Percentiles rank a stretch among this genome's conserved stretches.
Conservation (phyloP, 352 stramenopile genomes). For the Thalassiosira sp. region DNA sequence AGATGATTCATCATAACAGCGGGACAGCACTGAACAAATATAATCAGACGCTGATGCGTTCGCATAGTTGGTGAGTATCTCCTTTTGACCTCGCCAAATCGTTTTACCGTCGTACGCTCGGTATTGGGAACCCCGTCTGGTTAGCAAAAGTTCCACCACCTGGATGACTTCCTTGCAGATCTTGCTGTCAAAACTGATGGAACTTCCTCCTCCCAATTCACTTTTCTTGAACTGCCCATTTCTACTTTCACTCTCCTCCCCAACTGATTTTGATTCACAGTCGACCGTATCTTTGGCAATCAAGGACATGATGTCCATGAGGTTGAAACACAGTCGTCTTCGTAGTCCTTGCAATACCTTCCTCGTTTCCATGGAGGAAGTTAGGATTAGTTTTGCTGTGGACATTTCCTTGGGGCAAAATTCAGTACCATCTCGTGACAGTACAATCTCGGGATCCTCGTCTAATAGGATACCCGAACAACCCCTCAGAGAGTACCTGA, state of each 20-base stretch:
- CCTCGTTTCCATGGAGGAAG: slow-evolving; percentile 43
- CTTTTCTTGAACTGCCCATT: slow-evolving; percentile 19
- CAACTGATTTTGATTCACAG: slow-evolving; percentile 36
- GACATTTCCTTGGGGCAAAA: slow-evolving; percentile 75
- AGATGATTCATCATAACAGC: slow-evolving; percentile 20
- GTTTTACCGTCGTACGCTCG: slow-evolving; percentile 61
- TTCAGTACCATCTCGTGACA: slow-evolving; percentile 43
- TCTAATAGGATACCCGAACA: slow-evolving; percentile 71
- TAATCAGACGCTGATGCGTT: slow-evolving; percentile 57
- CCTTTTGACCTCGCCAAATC: slow-evolving; percentile 80
- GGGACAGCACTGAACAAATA: slow-evolving; percentile 18
- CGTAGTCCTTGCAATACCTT: slow-evolving; percentile 53
- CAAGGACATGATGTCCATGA: slow-evolving; percentile 63
- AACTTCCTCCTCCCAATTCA: slow-evolving; percentile 12
- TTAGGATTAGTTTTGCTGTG: slow-evolving; percentile 57
- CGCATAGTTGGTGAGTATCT: slow-evolving; percentile 69
- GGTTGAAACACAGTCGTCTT: slow-evolving; percentile 54
- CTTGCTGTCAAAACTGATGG: slow-evolving; percentile 72
- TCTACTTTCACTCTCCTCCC: slow-evolving; percentile 10
- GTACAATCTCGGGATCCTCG: slow-evolving; percentile 44
- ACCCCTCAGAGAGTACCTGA: slow-evolving; percentile 77
- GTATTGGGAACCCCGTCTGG: slow-evolving; percentile 64
- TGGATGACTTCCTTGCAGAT: slow-evolving; percentile 78
- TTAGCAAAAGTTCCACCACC: slow-evolving; percentile 68
- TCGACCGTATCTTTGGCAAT: slow-evolving; percentile 74